These are phyloP conservation scores for Chlorella sp. DNA, from an alignment of 139 green algal species.

Conservation along the genomic window DNA sequence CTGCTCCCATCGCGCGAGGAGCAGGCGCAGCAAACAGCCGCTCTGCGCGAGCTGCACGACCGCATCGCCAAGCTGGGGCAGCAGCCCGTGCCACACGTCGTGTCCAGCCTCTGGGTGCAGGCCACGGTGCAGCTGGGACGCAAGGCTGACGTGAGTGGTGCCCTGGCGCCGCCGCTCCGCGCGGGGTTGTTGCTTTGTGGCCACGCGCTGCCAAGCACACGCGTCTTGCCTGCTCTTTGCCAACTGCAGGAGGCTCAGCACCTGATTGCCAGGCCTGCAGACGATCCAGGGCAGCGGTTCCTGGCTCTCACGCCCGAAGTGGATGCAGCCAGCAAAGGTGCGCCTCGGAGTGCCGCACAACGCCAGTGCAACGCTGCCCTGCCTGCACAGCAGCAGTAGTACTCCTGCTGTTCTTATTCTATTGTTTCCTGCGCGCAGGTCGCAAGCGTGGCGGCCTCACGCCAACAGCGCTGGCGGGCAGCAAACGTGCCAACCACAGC, in stretches of 20 bases:
- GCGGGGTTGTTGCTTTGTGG: background rate
- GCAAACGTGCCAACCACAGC: background rate
- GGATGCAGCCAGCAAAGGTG: background rate
- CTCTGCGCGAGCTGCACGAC: slow-evolving; percentile 24
- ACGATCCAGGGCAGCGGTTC: background rate
- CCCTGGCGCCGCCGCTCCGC: background rate
- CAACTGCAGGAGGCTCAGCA: background rate
- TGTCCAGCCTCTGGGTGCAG: slow-evolving; percentile 33
- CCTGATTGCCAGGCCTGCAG: background rate
- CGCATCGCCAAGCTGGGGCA: slow-evolving; percentile 15
- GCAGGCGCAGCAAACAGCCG: slow-evolving; percentile 15
- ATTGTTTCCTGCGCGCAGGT: slow-evolving; percentile 7
- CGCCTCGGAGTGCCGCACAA: background rate
- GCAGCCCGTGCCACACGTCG: slow-evolving; percentile 11
- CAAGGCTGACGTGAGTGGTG: slow-evolving; percentile 15
- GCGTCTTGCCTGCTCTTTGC: background rate
- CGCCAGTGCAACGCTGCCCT: background rate
- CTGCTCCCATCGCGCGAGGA: slow-evolving; percentile 13
- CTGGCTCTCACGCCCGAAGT: background rate
- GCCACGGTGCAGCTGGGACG: slow-evolving; percentile 6
- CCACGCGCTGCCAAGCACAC: background rate
- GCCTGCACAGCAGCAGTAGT: too few relatives aligned
- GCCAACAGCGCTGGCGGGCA: too few relatives aligned
- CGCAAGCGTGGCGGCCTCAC: background rate
- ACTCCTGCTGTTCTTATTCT: too few relatives aligned